Conservation (phyloP, 306 rosid genomes). For the Glycyrrhiza uralensis region DNA sequence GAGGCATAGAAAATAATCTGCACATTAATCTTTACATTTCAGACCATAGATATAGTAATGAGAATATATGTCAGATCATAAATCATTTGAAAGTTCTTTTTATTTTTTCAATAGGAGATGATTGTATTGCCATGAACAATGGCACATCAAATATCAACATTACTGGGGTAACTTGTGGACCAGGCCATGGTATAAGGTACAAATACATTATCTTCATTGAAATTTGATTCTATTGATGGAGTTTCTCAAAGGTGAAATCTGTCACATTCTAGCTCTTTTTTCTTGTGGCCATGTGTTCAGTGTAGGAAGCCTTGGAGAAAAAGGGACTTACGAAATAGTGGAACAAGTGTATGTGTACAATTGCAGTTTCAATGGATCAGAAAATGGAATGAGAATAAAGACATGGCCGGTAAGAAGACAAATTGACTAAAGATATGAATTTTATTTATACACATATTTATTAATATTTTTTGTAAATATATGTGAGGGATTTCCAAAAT, state of each 20-base stretch:
- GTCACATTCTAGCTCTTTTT: neutral
- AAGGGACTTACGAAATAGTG: neutral
- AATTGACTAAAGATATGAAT: neutral
- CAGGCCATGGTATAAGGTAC: conserved; percentile 41
- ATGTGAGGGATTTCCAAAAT: too few relatives aligned
- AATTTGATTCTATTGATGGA: neutral
- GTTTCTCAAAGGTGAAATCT: neutral
- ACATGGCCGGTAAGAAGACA: conserved; percentile 15
- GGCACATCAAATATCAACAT: conserved; percentile 16
- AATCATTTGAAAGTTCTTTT: neutral
- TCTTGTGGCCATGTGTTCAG: conserved; percentile 11
- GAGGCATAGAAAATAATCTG: neutral
- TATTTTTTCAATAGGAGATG: conserved; percentile 19
- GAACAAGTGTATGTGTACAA: neutral
- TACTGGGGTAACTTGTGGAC: conserved; percentile 26
- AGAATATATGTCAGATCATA: neutral
- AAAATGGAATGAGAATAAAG: conserved; percentile 28
- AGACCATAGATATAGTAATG: neutral
- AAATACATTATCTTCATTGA: neutral
- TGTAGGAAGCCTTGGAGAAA: conserved; percentile 24
- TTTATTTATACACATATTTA: neutral
- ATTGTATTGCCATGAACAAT: conserved; percentile 25
- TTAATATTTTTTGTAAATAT: too few relatives aligned
- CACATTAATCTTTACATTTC: neutral
- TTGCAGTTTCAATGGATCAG: conserved; percentile 10